Evolutionary conservation across 1,139 yeast genomes (phyloP).

Genomic region (Sugiyamaella paludigena): DNA sequence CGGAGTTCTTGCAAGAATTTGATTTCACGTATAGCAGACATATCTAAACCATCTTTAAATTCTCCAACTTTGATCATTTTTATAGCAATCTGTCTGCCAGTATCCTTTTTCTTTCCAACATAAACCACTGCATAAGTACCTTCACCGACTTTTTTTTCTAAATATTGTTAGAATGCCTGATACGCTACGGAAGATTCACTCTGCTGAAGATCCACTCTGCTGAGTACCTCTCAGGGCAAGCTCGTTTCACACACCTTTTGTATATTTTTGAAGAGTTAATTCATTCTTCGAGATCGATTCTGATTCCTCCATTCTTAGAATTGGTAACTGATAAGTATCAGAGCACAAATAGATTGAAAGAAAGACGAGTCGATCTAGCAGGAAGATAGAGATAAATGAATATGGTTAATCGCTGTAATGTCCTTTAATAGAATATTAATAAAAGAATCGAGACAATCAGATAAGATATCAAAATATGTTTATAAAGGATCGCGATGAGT

Average conservation of each 20-base stretch:
- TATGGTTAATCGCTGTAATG: too few relatives aligned
- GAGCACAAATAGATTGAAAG: too few relatives aligned
- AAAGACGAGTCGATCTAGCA: too few relatives aligned
- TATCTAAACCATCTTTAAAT: constrained; percentile 93
- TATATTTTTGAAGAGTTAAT: constrained; percentile 28
- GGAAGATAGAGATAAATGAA: too few relatives aligned
- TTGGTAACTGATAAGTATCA: too few relatives aligned
- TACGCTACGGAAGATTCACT: constrained; percentile 2
- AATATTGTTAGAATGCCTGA: neutral
- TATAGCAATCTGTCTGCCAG: constrained; percentile 72
- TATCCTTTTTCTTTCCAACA: constrained; percentile 55
- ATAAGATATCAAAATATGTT: too few relatives aligned
- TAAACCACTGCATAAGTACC: constrained; percentile 99
- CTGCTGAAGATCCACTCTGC: neutral
- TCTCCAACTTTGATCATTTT: constrained; percentile 94
- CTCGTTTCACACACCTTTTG: constrained; percentile 28
- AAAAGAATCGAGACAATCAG: too few relatives aligned
- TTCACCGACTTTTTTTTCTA: constrained; percentile 89
- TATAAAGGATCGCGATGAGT: too few relatives aligned
- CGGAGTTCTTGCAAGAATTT: constrained; percentile 84
- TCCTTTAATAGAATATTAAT: too few relatives aligned
- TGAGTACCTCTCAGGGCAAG: neutral
- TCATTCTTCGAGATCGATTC: constrained; percentile 20
- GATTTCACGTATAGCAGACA: constrained; percentile 95
- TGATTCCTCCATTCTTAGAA: too few relatives aligned